phyloP scores from a whole-genome alignment of 331 rosid genomes.

The Prunus yedoensis region DNA sequence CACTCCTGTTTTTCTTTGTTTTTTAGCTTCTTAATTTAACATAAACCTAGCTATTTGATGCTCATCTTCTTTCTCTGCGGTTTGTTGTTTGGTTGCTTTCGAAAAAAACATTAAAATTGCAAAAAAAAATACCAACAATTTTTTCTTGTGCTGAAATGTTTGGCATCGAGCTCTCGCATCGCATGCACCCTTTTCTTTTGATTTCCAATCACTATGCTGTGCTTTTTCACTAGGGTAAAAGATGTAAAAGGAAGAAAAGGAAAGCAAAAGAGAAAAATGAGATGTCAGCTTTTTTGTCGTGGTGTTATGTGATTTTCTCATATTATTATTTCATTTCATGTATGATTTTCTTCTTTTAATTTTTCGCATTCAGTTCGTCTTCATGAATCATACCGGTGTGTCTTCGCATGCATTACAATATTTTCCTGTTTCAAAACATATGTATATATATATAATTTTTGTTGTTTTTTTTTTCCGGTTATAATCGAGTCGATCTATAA shows the following conservation, averaged over 20 bases:
- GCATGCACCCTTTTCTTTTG: slow-evolving; percentile 7
- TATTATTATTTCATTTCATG: not conserved
- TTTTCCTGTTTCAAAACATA: no score
- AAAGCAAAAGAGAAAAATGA: no score
- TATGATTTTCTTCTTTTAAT: no score
- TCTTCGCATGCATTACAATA: no score
- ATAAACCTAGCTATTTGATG: not conserved
- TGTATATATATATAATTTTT: no score
- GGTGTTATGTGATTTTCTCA: not conserved
- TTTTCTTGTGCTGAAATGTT: not conserved
- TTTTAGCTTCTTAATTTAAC: no score
- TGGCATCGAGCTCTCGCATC: not conserved
- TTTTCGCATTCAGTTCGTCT: no score
- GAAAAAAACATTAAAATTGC: not conserved
- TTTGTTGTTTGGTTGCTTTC: not conserved
- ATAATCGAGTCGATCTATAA: no score
- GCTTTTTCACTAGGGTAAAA: slow-evolving; percentile 12
- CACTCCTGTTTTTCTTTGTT: no score
- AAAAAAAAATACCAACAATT: not conserved
- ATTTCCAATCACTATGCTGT: slow-evolving; percentile 11
- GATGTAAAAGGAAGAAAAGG: not conserved
- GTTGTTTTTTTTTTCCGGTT: rapidly evolving
- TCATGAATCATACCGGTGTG: no score
- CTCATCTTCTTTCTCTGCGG: not conserved
- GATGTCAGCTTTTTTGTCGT: slow-evolving; percentile 6